phyloP scores from a whole-genome alignment of 441 rosid species.

The Hura crepitans region DNA sequence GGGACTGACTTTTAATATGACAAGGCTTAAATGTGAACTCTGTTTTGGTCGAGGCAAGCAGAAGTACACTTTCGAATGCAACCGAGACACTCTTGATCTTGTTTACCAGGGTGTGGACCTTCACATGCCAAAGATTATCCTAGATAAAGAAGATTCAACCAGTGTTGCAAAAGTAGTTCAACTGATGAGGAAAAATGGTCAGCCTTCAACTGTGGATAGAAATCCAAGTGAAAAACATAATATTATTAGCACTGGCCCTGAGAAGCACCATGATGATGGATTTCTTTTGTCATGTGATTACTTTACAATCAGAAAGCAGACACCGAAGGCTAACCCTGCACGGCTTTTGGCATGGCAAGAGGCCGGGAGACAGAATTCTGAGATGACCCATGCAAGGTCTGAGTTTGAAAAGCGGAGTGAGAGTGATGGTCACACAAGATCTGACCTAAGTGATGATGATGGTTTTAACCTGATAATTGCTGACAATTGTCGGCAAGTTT shows the following conservation, averaged over 20 bases:
- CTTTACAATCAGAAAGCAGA: conserved; percentile 93
- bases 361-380: conserved; percentile 92
- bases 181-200: conserved; percentile 54
- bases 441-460: conserved; percentile 97
- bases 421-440: conserved; percentile 79
- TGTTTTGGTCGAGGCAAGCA: conserved; percentile 86
- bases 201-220: conserved; percentile 56
- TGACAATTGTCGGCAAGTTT: conserved; percentile 92
- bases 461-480: conserved; percentile 93
- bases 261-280: conserved; percentile 85
- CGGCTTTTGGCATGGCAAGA: conserved; percentile 98
- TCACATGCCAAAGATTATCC: conserved; percentile 70
- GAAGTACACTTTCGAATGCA: conserved; percentile 82
- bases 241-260: conserved; percentile 40
- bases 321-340: conserved; percentile 88
- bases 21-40: conserved; percentile 79
- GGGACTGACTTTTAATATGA: conserved; percentile 75
- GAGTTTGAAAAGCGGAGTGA: conserved; percentile 97
- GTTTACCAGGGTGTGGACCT: conserved; percentile 95
- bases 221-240: conserved; percentile 58
- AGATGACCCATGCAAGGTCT: conserved; percentile 89
- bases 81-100: conserved; percentile 89
- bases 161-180: conserved; percentile 53
- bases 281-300: conserved; percentile 92
- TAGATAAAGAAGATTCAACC: conserved; percentile 57